phyloP scores from a whole-genome alignment of 176 grass and related monocot species.

The Themeda triandra region DNA sequence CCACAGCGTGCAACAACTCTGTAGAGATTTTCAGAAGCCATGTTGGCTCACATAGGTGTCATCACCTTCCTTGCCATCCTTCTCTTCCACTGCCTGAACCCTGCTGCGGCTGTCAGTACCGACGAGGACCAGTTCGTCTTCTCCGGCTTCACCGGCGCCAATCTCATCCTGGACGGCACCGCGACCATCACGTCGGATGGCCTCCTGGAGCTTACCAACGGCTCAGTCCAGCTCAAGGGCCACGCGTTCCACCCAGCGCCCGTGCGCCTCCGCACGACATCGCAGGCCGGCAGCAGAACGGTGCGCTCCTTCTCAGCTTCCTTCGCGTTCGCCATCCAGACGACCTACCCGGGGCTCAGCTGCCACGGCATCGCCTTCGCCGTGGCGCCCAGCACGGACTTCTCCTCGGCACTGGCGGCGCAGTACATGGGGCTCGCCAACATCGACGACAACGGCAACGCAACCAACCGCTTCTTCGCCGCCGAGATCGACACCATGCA shows the following conservation, averaged over 20 bases:
- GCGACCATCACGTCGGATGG: background rate
- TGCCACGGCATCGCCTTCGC: slow-evolving; percentile 25
- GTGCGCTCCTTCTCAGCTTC: slow-evolving; percentile 28
- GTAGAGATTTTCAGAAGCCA: background rate
- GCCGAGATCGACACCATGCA: slow-evolving; percentile 35
- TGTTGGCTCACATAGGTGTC: background rate
- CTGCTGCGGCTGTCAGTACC: too few relatives aligned
- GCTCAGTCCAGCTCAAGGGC: background rate
- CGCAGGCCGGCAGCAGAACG: background rate
- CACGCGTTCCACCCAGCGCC: slow-evolving; percentile 29
- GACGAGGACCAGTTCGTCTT: slow-evolving; percentile 8
- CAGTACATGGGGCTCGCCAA: slow-evolving; percentile 41
- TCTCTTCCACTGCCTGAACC: background rate
- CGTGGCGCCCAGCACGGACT: background rate
- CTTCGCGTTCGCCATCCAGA: slow-evolving; percentile 35
- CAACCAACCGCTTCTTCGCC: slow-evolving; percentile 16
- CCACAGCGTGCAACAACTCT: too few relatives aligned
- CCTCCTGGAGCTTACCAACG: slow-evolving; percentile 37
- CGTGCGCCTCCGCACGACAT: background rate
- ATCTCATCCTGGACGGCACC: slow-evolving; percentile 8
- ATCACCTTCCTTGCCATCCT: background rate
- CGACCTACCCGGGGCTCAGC: background rate
- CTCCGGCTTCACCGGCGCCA: slow-evolving; percentile 25
- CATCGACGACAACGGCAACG: background rate
- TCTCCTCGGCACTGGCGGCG: background rate